Percentiles rank a stretch among this genome's conserved stretches.
phyloP scores from a whole-genome alignment of 495 filamentous ascomycete genomes.

The Aspergillus cristatus region DNA sequence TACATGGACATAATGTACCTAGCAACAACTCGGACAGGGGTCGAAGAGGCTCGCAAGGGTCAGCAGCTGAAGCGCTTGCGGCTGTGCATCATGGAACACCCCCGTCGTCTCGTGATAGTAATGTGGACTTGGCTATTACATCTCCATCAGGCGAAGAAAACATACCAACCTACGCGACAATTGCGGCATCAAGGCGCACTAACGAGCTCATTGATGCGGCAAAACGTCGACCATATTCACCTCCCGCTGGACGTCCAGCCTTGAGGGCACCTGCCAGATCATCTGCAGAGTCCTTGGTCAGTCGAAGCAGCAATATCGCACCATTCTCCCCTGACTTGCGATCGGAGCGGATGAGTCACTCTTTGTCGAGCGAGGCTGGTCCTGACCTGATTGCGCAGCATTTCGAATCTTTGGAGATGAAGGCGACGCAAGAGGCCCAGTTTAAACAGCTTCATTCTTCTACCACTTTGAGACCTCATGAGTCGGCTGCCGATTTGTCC shows the following conservation, averaged over 20 bases:
- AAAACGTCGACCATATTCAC: constrained; percentile 19
- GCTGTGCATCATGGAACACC: constrained; percentile 32
- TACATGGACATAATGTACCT: constrained; percentile 28
- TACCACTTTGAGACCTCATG: constrained; percentile 4
- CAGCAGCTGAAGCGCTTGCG: constrained; percentile 30
- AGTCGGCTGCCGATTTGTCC: constrained; percentile 17
- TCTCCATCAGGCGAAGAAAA: constrained; percentile 15
- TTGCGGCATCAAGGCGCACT: constrained; percentile 15
- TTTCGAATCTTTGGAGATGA: constrained; percentile 13
- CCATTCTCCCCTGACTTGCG: constrained; percentile 27
- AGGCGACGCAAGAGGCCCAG: constrained; percentile 16
- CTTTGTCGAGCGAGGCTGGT: constrained; percentile 33
- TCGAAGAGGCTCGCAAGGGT: constrained; percentile 17
- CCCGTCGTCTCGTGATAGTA: constrained; percentile 8
- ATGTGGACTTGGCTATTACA: not conserved
- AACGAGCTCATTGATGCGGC: constrained; percentile 7
- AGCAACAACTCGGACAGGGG: constrained; percentile 14
- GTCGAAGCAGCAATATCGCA: constrained; percentile 19
- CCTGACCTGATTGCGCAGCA: constrained; percentile 9
- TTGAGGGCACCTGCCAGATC: constrained; percentile 19
- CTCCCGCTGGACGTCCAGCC: constrained; percentile 11
- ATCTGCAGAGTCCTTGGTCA: constrained; percentile 29
- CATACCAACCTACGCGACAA: constrained; percentile 18
- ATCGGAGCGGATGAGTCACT: constrained; percentile 17
- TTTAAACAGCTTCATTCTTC: constrained; percentile 21